Conservation (phyloP, 768 basidiomycete species). For the Serendipita sp. region DNA sequence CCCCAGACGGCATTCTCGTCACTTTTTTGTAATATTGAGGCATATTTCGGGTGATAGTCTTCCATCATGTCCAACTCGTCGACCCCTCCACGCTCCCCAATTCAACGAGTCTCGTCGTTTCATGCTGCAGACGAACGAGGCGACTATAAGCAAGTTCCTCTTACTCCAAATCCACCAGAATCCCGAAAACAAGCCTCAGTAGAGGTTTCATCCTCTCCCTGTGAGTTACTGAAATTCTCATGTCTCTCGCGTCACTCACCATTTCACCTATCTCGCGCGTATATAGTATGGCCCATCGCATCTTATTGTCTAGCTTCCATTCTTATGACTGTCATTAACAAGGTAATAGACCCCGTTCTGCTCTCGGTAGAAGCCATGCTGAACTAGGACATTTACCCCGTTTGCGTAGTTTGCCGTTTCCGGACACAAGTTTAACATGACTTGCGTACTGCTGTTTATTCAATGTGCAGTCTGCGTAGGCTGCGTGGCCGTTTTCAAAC, state of each 20-base stretch:
- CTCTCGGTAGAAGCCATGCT: background rate
- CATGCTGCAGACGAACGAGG: constrained; percentile 5
- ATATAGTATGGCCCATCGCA: constrained; percentile 57
- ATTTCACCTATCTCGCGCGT: too few relatives aligned
- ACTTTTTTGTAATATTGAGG: too few relatives aligned
- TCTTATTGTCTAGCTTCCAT: constrained; percentile 89
- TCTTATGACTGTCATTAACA: constrained; percentile 94
- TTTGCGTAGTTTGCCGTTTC: constrained; percentile 74
- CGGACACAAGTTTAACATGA: constrained; percentile 88
- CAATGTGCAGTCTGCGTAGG: constrained; percentile 77
- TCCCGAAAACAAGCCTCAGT: background rate
- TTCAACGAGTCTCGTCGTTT: background rate
- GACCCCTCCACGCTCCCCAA: background rate
- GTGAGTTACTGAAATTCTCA: background rate
- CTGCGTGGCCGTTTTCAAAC: constrained; percentile 63
- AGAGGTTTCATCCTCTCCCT: background rate
- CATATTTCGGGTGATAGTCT: too few relatives aligned
- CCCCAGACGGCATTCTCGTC: too few relatives aligned
- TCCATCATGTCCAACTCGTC: background rate
- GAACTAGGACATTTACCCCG: background rate
- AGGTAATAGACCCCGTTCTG: constrained; percentile 32
- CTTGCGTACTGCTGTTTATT: constrained; percentile 80
- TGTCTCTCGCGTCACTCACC: background rate
- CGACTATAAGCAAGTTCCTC: constrained; percentile 1
- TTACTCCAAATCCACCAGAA: background rate